Evolutionary conservation across 1,284 basidiomycete species (phyloP), one percentile per base, ranked within the genome.

Genomic region (Acaromyces ingoldii): DNA sequence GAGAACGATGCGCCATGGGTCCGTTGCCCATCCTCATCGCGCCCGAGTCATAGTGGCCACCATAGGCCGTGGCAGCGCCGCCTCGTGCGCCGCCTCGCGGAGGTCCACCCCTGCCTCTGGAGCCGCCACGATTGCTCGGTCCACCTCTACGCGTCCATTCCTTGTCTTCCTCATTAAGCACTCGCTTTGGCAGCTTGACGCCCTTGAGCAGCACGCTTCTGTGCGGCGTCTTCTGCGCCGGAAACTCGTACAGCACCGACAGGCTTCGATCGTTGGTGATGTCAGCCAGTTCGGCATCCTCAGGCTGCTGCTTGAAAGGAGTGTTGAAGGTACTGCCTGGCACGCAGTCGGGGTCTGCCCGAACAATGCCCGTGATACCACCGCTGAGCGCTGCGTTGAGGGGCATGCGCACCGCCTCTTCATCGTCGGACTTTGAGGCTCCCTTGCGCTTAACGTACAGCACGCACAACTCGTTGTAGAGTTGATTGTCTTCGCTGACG

Each of bases 301-400:
- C 25, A 1, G 31, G 31, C 9, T 34, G 31, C 2, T 58, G 59
- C 0, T 75, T 65, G 21, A 90, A 76, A 1, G 91, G 92, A 28
- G 84, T 85, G 67, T 86, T 84, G 75, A 89, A 92, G 0, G 88
- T 92, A 13, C 91, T 87, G 39, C 89, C 88, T 2, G 95, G 95
- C 5, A 98, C 83, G 70, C 88, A 95, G 48, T 85, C 83, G 2
- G 91, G 86, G 75, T 95, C 91, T 6, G 88, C 83, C 22, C 89
- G 78, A 39, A 91, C 82, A 36, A 80, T 81, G 7, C 95, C 95
- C 43, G 82, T 85, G 47, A 95, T 84, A 10, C 91, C 90, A 55
- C 83, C 83, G 64, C 85, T 89, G 11, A 84, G 76, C 31, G 81
- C 81, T 11, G 82, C 76, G 65, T 93, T 85, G 49, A 98, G 80